Percentiles rank a stretch among this genome's conserved stretches.
Conservation (phyloP, 164 flowering plant genomes). For the Saururus chinensis region DNA sequence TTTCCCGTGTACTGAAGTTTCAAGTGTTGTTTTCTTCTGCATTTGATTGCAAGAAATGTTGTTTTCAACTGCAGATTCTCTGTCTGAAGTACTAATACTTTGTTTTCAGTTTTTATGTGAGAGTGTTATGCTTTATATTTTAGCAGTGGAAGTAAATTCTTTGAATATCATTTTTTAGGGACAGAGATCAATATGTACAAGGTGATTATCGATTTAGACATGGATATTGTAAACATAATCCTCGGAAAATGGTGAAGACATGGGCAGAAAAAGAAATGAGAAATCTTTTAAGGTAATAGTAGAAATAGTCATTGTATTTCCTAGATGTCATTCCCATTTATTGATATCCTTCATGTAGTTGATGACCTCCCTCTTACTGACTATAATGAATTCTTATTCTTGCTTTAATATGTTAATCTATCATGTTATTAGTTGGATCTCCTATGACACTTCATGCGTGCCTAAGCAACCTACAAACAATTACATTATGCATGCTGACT, state of each 20-base stretch:
- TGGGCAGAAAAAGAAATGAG: constrained; percentile 99
- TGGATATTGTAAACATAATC: constrained; percentile 94
- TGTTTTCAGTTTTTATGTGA: too few species aligned
- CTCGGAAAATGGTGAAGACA: constrained; percentile 97
- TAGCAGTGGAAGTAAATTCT: neutral
- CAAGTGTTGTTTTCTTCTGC: neutral
- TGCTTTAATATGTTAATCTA: too few species aligned
- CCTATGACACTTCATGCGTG: too few species aligned
- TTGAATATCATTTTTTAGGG: constrained; percentile 38
- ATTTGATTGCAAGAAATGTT: neutral
- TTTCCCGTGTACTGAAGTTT: too few species aligned
- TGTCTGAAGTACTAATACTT: too few species aligned
- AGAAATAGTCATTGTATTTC: too few species aligned
- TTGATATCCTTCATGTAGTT: neutral
- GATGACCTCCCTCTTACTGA: neutral
- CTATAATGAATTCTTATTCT: too few species aligned
- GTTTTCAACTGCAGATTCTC: neutral
- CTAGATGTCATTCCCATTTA: neutral
- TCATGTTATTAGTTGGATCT: too few species aligned
- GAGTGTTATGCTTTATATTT: neutral
- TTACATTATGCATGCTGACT: too few species aligned
- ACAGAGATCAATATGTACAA: constrained; percentile 92
- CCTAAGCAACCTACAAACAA: too few species aligned
- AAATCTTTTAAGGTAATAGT: constrained; percentile 68
- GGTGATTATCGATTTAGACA: constrained; percentile 94